Conservation (phyloP, 306 rosid genomes). For the Vicia sativa region DNA sequence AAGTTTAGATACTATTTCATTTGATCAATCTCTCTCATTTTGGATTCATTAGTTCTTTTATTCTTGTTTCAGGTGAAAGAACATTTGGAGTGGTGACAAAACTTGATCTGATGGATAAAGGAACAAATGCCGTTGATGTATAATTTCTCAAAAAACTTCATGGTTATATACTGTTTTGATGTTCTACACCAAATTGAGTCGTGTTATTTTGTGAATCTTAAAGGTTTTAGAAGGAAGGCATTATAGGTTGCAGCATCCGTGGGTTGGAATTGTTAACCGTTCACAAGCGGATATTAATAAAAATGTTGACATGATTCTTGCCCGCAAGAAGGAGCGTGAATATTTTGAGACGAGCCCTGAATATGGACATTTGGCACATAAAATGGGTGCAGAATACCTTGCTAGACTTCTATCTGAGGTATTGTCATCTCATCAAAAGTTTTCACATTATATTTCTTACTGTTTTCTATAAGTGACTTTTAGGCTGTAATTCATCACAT, state of each 20-base stretch:
- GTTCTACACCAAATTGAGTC: constrained; percentile 2
- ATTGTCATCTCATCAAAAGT: constrained; percentile 7
- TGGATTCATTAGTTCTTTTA: neutral
- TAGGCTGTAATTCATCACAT: constrained; percentile 5
- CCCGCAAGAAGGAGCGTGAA: constrained; percentile 88
- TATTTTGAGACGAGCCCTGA: constrained; percentile 91
- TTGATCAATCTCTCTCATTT: neutral
- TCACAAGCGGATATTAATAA: constrained; percentile 55
- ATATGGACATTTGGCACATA: constrained; percentile 87
- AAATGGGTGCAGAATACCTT: constrained; percentile 95
- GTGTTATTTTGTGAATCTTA: constrained; percentile 40
- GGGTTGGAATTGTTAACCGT: constrained; percentile 96
- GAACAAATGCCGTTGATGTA: constrained; percentile 65
- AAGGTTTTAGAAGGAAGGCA: constrained; percentile 92
- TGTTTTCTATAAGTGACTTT: neutral
- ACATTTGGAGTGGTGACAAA: constrained; percentile 96
- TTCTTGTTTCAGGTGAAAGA: constrained; percentile 70
- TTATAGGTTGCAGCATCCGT: constrained; percentile 84
- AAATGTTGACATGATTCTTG: constrained; percentile 86
- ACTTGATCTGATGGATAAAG: constrained; percentile 82
- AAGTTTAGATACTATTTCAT: constrained; percentile 11
- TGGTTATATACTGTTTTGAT: constrained; percentile 23
- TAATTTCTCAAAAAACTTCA: constrained; percentile 30
- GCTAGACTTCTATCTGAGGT: constrained; percentile 90
- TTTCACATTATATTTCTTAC: constrained; percentile 19